These are phyloP conservation scores for Drosera capensis DNA, from an alignment of 148 eudicot genomes.

Conservation along the genomic window DNA sequence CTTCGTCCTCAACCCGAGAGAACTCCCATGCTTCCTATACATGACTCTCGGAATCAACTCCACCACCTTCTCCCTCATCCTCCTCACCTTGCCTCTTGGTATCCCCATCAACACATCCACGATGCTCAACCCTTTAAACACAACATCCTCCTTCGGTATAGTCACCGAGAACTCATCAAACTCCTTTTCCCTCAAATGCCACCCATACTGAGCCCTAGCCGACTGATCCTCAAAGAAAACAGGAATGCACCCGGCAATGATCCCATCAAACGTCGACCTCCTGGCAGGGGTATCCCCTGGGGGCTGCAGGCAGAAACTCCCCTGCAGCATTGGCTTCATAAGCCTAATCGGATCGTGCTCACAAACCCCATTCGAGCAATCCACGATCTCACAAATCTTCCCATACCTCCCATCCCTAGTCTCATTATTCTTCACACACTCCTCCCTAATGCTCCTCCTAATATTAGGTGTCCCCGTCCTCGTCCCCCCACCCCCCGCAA, in stretches of 20 bases:
- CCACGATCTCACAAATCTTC: conserved; percentile 62
- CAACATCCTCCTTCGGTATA: conserved; percentile 78
- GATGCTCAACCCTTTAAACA: conserved; percentile 61
- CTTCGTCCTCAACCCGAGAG: conserved; percentile 61
- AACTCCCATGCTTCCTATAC: conserved; percentile 84
- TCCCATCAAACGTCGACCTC: conserved; percentile 66
- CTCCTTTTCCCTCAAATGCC: conserved; percentile 59
- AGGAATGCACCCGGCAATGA: conserved; percentile 82
- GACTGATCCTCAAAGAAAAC: conserved; percentile 83
- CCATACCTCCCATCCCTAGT: conserved; percentile 12
- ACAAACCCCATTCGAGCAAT: conserved; percentile 71
- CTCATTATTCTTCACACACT: conserved; percentile 23
- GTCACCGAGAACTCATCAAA: conserved; percentile 58
- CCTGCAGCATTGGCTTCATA: conserved; percentile 73
- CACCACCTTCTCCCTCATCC: conserved; percentile 69
- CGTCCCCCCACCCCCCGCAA: conserved; percentile 85
- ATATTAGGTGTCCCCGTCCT: conserved; percentile 45
- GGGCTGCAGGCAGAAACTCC: conserved; percentile 80
- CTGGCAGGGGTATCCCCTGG: conserved; percentile 88
- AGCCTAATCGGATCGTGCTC: conserved; percentile 79
- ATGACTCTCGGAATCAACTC: conserved; percentile 61
- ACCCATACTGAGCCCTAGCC: conserved; percentile 48
- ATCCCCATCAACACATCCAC: conserved; percentile 60
- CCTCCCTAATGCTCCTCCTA: conserved; percentile 62
- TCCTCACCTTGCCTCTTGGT: conserved; percentile 50